phyloP scores from a whole-genome alignment of 441 rosid species.

The Cnidoscolus chayamansa region DNA sequence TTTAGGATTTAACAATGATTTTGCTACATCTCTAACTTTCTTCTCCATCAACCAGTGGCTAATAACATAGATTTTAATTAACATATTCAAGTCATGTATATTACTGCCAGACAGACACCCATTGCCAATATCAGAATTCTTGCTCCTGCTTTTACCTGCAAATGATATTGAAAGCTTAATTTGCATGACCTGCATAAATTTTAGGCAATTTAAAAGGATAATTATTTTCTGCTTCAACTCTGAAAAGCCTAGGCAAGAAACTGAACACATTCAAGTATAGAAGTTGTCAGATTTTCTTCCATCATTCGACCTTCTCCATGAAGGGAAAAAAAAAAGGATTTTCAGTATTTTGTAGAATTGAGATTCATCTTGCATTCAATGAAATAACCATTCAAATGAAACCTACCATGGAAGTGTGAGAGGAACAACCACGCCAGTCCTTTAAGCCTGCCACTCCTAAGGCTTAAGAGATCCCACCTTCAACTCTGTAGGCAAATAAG shows the following conservation, averaged over 20 bases:
- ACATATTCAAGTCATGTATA: too few relatives aligned
- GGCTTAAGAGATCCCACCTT: neutral
- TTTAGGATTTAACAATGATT: neutral
- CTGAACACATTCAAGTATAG: neutral
- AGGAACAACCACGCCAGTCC: neutral
- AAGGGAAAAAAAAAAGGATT: neutral
- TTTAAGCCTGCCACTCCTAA: neutral
- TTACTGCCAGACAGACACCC: neutral
- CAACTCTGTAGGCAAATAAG: neutral
- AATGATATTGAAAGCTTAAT: neutral
- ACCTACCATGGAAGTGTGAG: neutral
- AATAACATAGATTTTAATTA: neutral
- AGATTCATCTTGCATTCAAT: neutral
- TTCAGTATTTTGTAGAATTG: neutral
- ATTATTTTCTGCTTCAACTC: neutral
- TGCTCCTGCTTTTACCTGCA: neutral
- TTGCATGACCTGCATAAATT: neutral
- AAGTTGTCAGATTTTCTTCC: neutral
- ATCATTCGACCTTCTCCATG: neutral
- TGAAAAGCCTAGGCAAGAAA: neutral
- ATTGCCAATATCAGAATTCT: neutral
- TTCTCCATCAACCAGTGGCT: neutral
- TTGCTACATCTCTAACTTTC: neutral
- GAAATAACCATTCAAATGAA: neutral
- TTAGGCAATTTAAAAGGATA: neutral